Conservation (phyloP, 805 yeast species). For the Kluyveromyces starmeri region DNA sequence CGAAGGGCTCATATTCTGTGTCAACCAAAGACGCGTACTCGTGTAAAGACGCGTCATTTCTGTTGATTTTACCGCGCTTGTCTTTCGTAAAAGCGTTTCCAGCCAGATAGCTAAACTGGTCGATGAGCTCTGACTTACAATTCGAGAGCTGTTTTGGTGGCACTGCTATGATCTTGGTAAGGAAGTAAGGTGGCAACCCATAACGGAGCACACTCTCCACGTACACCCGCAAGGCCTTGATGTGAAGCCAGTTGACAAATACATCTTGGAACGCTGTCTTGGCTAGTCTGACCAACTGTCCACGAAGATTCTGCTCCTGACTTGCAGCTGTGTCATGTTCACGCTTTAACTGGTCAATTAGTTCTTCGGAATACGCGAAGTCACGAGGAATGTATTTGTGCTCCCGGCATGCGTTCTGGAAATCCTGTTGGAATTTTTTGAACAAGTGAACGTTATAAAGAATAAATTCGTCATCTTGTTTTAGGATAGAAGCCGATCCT, state of each 20-base stretch:
- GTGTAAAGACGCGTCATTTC: conserved; percentile 54
- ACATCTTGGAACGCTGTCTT: conserved; percentile 87
- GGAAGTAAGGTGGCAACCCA: conserved; percentile 92
- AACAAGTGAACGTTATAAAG: conserved; percentile 77
- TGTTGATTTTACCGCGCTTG: conserved; percentile 51
- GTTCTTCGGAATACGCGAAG: conserved; percentile 73
- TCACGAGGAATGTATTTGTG: conserved; percentile 89
- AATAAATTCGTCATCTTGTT: conserved; percentile 63
- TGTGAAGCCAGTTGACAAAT: conserved; percentile 79
- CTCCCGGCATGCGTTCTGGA: conserved; percentile 66
- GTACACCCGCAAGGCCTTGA: conserved; percentile 76
- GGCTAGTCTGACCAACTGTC: conserved; percentile 74
- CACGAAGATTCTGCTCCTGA: conserved; percentile 61
- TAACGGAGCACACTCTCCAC: conserved; percentile 93
- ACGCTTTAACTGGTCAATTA: conserved; percentile 59
- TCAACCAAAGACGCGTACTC: conserved; percentile 92
- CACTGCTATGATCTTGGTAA: conserved; percentile 38
- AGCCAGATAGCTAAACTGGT: conserved; percentile 79
- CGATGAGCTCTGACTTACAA: conserved; percentile 61
- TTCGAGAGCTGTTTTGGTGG: conserved; percentile 41
- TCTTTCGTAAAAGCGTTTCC: conserved; percentile 78
- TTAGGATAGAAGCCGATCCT: conserved; percentile 65
- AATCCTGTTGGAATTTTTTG: conserved; percentile 68
- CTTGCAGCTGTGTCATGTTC: conserved; percentile 72
- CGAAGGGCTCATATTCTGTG: conserved; percentile 94